Conservation (phyloP, 495 filamentous ascomycete genomes). For the Xylaria intraflava region DNA sequence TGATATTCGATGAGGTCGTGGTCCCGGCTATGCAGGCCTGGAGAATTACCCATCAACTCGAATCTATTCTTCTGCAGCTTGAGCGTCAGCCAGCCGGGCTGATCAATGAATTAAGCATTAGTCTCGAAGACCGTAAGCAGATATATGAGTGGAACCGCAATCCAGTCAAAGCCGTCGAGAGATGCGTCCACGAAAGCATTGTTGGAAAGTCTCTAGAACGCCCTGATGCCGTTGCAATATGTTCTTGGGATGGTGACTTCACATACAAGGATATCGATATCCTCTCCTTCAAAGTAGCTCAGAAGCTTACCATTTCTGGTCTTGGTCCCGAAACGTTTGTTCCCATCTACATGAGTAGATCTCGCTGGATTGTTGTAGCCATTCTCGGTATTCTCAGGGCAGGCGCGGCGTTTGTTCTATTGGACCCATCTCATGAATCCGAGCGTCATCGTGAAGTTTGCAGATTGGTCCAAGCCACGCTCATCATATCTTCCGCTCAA, state of each 20-base stretch:
- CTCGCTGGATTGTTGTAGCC: slow-evolving; percentile 33
- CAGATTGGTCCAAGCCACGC: neutral
- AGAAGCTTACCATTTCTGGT: slow-evolving; percentile 32
- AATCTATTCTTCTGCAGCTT: too few relatives aligned
- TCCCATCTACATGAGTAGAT: slow-evolving; percentile 50
- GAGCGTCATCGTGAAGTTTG: slow-evolving; percentile 33
- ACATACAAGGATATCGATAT: slow-evolving; percentile 32
- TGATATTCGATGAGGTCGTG: too few relatives aligned
- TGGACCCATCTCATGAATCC: slow-evolving; percentile 20
- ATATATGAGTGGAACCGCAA: too few relatives aligned
- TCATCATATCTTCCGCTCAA: neutral
- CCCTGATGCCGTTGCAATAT: slow-evolving; percentile 27
- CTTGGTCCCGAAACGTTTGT: slow-evolving; percentile 46
- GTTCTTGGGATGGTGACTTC: slow-evolving; percentile 33
- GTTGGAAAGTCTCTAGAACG: neutral
- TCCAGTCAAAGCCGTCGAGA: neutral
- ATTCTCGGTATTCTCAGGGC: slow-evolving; percentile 34
- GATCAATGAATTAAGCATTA: too few relatives aligned
- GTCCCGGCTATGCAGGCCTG: too few relatives aligned
- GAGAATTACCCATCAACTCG: too few relatives aligned
- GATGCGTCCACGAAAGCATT: neutral
- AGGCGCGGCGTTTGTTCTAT: slow-evolving; percentile 27
- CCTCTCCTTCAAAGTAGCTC: slow-evolving; percentile 22
- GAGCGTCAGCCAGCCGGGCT: too few relatives aligned
- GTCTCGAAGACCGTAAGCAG: too few relatives aligned